Evolutionary conservation across 2,329 filamentous ascomycete genomes (phyloP).

Genomic region (Exserohilum rostratum): DNA sequence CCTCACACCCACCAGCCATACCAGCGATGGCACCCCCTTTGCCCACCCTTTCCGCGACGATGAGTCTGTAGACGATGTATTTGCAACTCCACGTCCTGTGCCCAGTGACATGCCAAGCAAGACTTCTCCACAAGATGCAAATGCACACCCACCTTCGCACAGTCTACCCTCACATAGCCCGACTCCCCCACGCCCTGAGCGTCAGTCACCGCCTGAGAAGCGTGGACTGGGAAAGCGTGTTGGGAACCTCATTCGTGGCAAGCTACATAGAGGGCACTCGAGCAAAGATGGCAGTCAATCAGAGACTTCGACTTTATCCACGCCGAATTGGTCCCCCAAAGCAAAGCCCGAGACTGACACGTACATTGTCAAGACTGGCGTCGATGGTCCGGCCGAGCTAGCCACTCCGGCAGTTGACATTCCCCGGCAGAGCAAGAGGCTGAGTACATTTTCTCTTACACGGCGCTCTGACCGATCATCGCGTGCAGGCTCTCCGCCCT

Average conservation of each 20-base stretch:
- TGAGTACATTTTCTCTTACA: constrained; percentile 49
- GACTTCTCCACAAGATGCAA: constrained; percentile 6
- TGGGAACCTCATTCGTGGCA: constrained; percentile 42
- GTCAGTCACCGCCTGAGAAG: constrained; percentile 29
- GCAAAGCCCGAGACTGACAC: constrained; percentile 18
- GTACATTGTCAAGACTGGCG: constrained; percentile 37
- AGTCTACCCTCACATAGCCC: neutral
- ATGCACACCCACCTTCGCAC: constrained; percentile 2
- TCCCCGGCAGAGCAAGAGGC: constrained; percentile 33
- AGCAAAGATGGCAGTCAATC: constrained; percentile 14
- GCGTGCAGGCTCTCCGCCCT: constrained; percentile 45
- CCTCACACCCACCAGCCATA: constrained; percentile 47
- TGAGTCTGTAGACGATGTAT: constrained; percentile 28
- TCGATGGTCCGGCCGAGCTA: constrained; percentile 34
- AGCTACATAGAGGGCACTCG: constrained; percentile 16
- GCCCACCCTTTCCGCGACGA: constrained; percentile 40
- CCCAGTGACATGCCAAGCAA: constrained; percentile 10
- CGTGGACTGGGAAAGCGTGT: constrained; percentile 40
- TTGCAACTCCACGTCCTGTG: constrained; percentile 23
- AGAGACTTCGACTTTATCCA: constrained; percentile 1
- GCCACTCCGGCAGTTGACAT: constrained; percentile 32
- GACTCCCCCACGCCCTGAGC: constrained; percentile 9
- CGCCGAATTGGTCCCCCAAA: constrained; percentile 9
- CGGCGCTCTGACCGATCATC: constrained; percentile 47
- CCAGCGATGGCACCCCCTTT: constrained; percentile 38